Conservation (phyloP, 2,329 filamentous ascomycete species). For the Trichoderma atroviride region DNA sequence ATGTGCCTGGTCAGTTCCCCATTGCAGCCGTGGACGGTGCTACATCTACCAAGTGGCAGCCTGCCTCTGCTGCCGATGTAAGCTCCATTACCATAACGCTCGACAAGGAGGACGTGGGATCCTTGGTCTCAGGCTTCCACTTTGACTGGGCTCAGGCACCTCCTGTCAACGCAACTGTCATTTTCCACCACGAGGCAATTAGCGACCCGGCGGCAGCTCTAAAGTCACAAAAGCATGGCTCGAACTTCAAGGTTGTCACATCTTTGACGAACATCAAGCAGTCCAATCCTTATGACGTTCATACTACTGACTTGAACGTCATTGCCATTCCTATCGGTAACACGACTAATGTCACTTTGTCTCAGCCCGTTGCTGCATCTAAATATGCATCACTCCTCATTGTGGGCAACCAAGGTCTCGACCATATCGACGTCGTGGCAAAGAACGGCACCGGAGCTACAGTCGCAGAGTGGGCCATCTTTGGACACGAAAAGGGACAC, state of each 20-base stretch:
- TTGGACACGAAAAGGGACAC: constrained; percentile 19
- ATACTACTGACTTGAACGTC: constrained; percentile 13
- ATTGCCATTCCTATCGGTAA: constrained; percentile 30
- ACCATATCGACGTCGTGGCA: constrained; percentile 12
- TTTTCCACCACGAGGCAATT: constrained; percentile 29
- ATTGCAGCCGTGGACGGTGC: constrained; percentile 30
- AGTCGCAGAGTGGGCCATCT: constrained; percentile 31
- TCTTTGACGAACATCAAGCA: constrained; percentile 22
- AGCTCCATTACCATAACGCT: constrained; percentile 30
- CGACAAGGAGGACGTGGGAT: constrained; percentile 23
- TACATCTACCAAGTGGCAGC: constrained; percentile 32
- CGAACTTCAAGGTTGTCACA: constrained; percentile 23
- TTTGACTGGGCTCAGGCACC: constrained; percentile 33
- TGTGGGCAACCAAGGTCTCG: constrained; percentile 30
- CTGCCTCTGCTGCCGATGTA: constrained; percentile 26
- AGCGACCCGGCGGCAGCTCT: neutral
- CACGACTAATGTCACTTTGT: constrained; percentile 29
- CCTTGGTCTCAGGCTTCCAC: constrained; percentile 27
- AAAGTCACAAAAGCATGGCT: neutral
- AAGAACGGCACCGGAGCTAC: constrained; percentile 31
- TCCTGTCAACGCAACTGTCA: constrained; percentile 31
- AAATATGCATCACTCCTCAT: constrained; percentile 31
- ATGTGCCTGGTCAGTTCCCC: constrained; percentile 69
- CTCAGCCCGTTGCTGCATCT: constrained; percentile 19
- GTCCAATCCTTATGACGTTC: constrained; percentile 27